Base-by-base conservation (phyloP, 768 basidiomycete genomes). In the Auricularia sp. region DNA sequence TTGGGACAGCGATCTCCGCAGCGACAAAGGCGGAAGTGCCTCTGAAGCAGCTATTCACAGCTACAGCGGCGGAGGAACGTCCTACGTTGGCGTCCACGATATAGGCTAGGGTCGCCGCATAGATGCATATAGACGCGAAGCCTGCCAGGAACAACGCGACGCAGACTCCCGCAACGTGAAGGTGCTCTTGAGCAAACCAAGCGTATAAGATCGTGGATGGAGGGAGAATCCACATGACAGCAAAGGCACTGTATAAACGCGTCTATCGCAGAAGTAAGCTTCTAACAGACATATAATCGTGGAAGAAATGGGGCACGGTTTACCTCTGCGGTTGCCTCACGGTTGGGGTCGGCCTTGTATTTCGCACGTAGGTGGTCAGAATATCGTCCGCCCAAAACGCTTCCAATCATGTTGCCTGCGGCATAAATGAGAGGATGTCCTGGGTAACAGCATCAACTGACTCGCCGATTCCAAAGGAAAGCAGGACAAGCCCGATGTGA, bases 1-100 rank as follows among this genome's bases (percentile, higher is more conserved):
- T 11, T 0, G 90, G 90, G 0, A 89, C 84, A 0, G 88, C 88
- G 5, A 88, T 77, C 73, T 94, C 89, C 0, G 84, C 83, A 1
- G 85, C 83, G 18, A 89, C 70, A 71, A 89, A 89, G 2, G 87
- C 92, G 18, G 81, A 75, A 3, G 81, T 54, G 0, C 93, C 91
- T 61, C 93, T 82, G 73, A 89, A 89, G 36, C 82, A 82, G 65
- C 88, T 89, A 73, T 95, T 95, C 35, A 81, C 76, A 0, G 92
- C 91, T 8, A 78, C 69, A 1, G 77, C 78, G 2, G 73, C 68
- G 6, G 75, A 73, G 8, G 75, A 74, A 5, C 89, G 82, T 8
- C 93, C 94, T 4, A 80, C 78, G 72, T 95, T 97, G 3, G 91
- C 85, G 69, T 97, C 93, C 14, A 94, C 91, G 44, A 94, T 79